A percentile compares a stretch with the other conserved stretches of the same genome.
phyloP scores from a whole-genome alignment of 176 grass and related monocot species.

The Guadua angustifolia region DNA sequence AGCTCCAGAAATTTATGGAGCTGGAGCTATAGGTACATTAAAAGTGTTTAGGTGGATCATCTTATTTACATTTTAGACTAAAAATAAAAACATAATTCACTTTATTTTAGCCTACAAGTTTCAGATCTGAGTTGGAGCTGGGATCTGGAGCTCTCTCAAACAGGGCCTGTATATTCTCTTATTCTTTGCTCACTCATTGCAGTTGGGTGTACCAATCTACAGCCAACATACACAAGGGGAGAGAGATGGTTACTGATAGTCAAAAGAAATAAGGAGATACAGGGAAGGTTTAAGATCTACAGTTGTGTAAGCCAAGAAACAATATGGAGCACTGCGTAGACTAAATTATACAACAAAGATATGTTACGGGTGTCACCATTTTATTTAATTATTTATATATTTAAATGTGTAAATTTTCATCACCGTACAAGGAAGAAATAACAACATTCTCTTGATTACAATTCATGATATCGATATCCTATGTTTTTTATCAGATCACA shows the following conservation, averaged over 20 bases:
- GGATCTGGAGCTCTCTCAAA: no score
- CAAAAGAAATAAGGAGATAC: conserved; percentile 18
- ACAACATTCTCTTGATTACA: neutral
- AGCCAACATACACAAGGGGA: conserved; percentile 27
- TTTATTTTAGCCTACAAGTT: no score
- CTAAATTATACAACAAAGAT: conserved; percentile 12
- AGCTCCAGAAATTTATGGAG: no score
- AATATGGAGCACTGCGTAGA: conserved; percentile 19
- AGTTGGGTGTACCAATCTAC: conserved; percentile 79
- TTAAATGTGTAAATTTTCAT: neutral
- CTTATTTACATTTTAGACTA: no score
- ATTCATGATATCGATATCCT: neutral
- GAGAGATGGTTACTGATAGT: conserved; percentile 17
- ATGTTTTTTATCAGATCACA: neutral
- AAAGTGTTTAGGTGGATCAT: no score
- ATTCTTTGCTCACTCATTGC: conserved; percentile 74
- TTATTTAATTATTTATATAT: neutral
- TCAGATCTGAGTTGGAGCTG: no score
- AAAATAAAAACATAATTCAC: no score
- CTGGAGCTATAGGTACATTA: no score
- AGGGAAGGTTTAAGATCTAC: conserved; percentile 6
- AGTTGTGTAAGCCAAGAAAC: conserved; percentile 3
- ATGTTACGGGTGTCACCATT: neutral
- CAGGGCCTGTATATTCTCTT: conserved; percentile 69
- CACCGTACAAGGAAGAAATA: neutral